Base-by-base conservation (phyloP, 2,329 filamentous ascomycete species). In the Aspergillus proliferans region DNA sequence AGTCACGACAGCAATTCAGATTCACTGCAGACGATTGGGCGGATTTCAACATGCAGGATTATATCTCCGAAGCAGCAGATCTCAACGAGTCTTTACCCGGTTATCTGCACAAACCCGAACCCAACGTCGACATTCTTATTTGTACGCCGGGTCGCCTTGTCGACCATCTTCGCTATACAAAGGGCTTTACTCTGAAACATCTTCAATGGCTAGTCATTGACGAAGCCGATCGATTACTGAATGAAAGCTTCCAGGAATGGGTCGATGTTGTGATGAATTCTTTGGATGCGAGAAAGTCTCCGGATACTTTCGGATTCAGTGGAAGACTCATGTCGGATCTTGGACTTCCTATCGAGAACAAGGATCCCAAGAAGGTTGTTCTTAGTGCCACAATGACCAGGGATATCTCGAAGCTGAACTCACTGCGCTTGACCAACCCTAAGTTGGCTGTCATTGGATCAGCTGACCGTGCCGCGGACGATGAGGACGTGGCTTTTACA, bases 211-310 rank as follows among this genome's bases (percentile, higher is more conserved):
- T 97, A 0, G 82, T 96, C 2, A 86, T 96, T 42, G 92, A 97
- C 60, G 92, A 97, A 70, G 93, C 92, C 9, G 92, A 97, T 68
- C 89, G 93, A 63, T 75, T 97, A 10, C 79, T 97, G 5, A 86
- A 91, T 40, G 88, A 97, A 66, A 91, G 87, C 61, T 96, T 93
- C 68, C 91, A 96, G 65, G 87, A 92, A 60, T 96, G 91, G 91
- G 76, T 94, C 3, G 81, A 84, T 38, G 72, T 85, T 0, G 81
- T 93, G 6, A 84, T 88, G 60, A 67, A 68, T 19, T 74, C 74
- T 2, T 57, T 81, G 62, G 80, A 84, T 14, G 72, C 74, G 41
- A 75, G 88, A 52, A 75, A 76, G 34, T 68, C 66, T 1, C 66
- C 67, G 2, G 74, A 75, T 39, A 66, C 71, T 2, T 76, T 76